Conservation (phyloP, 306 rosid species). For the Ziziphus jujuba region DNA sequence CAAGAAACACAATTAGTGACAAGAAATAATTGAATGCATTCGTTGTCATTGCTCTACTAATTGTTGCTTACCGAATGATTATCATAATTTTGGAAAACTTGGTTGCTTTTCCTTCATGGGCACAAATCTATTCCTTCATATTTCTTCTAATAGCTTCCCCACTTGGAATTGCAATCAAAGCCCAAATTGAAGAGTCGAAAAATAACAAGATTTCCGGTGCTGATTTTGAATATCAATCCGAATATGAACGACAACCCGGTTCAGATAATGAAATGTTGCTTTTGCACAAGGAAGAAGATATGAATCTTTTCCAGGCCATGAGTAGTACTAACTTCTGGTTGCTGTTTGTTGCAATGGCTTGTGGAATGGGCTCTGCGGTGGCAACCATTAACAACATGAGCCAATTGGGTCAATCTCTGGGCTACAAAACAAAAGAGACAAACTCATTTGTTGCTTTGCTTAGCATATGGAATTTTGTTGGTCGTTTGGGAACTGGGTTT, state of each 20-base stretch:
- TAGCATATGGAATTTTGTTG: conserved; percentile 95
- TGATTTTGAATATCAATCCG: conserved; percentile 24
- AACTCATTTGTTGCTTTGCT: conserved; percentile 68
- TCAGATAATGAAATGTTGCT: conserved; percentile 21
- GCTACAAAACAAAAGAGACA: conserved; percentile 58
- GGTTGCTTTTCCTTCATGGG: conserved; percentile 51
- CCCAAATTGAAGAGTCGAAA: conserved; percentile 42
- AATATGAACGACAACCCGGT: conserved; percentile 43
- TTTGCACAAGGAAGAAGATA: conserved; percentile 10
- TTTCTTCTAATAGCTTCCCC: conserved; percentile 63
- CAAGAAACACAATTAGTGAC: conserved; percentile 29
- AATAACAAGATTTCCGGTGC: too few species aligned
- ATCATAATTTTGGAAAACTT: conserved; percentile 52
- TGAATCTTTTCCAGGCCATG: conserved; percentile 62
- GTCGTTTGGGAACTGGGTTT: conserved; percentile 85
- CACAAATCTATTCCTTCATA: conserved; percentile 25
- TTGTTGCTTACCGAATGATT: conserved; percentile 66
- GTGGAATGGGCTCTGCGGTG: conserved; percentile 83
- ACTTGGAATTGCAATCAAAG: conserved; percentile 61
- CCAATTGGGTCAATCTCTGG: conserved; percentile 80
- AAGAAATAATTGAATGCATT: conserved; percentile 63
- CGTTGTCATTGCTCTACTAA: conserved; percentile 50
- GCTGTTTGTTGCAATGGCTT: conserved; percentile 63
- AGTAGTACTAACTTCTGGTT: conserved; percentile 70
- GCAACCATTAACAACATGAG: conserved; percentile 83